Percentiles rank a stretch among this genome's conserved stretches.
Conservation (phyloP, 78 protist genomes). For the Chrysochromulina tobinii region DNA sequence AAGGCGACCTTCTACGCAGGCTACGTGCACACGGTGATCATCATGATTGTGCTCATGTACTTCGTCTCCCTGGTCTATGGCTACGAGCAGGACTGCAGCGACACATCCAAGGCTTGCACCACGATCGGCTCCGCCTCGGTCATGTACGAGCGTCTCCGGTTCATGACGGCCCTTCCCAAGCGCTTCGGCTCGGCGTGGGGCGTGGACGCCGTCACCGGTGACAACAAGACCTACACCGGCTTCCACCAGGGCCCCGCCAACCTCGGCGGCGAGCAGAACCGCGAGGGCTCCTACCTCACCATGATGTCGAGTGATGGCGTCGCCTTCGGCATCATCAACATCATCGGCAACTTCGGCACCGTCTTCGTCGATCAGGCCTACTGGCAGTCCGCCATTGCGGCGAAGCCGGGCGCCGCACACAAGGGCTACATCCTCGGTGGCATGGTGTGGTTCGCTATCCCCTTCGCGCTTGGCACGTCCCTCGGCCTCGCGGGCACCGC, state of each 20-base stretch:
- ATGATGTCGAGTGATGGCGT: slow-evolving; percentile 33
- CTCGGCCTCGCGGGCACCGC: slow-evolving; percentile 44
- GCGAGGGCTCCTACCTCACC: slow-evolving; percentile 11
- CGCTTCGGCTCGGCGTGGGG: not conserved
- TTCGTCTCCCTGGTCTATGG: not conserved
- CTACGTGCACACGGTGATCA: slow-evolving; percentile 16
- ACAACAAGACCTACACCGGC: not conserved
- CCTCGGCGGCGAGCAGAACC: not conserved
- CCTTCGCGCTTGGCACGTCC: slow-evolving; percentile 39
- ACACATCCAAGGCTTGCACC: not conserved
- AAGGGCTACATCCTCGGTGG: slow-evolving; percentile 50
- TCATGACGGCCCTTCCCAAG: not conserved
- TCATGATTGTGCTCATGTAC: not conserved
- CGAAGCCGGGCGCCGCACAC: not conserved
- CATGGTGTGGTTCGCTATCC: slow-evolving; percentile 34
- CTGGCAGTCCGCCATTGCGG: slow-evolving; percentile 55
- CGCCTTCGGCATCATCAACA: slow-evolving; percentile 51
- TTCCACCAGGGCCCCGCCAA: not conserved
- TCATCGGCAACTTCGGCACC: slow-evolving; percentile 34
- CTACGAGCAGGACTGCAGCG: too few species aligned
- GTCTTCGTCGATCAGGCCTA: slow-evolving; percentile 53
- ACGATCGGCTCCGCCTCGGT: not conserved
- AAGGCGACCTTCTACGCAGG: slow-evolving; percentile 31
- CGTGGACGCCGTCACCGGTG: not conserved
- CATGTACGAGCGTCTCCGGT: not conserved